Conservation (phyloP, 768 basidiomycete genomes). For the Calvatia gigantea region DNA sequence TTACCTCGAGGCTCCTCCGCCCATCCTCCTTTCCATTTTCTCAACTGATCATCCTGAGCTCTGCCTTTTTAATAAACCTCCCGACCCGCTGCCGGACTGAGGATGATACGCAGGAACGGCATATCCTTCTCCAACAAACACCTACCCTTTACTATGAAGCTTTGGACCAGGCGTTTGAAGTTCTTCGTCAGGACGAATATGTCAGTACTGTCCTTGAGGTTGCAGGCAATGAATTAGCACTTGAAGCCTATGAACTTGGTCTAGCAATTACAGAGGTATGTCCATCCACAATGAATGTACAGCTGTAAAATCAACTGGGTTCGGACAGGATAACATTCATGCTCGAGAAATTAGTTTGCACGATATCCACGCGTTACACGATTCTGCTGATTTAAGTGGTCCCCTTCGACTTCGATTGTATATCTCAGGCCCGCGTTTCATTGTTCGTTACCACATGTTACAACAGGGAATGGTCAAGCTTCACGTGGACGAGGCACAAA, state of each 20-base stretch:
- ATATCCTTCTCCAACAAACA: slow-evolving; percentile 55
- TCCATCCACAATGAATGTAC: background rate
- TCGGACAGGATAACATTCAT: slow-evolving; percentile 61
- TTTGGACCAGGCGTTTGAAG: slow-evolving; percentile 64
- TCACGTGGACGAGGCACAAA: slow-evolving; percentile 6
- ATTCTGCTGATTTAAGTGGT: slow-evolving; percentile 57
- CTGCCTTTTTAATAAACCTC: slow-evolving; percentile 57
- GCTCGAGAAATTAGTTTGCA: slow-evolving; percentile 68
- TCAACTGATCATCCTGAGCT: slow-evolving; percentile 34
- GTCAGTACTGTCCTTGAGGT: slow-evolving; percentile 44
- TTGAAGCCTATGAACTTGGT: slow-evolving; percentile 71
- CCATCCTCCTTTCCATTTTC: slow-evolving; percentile 52
- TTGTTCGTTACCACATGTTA: slow-evolving; percentile 59
- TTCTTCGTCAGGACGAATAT: slow-evolving; percentile 60
- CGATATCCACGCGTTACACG: slow-evolving; percentile 68
- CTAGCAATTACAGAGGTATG: slow-evolving; percentile 64
- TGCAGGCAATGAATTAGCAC: slow-evolving; percentile 56
- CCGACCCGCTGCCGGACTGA: slow-evolving; percentile 16
- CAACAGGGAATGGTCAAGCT: slow-evolving; percentile 50
- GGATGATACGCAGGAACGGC: slow-evolving; percentile 16
- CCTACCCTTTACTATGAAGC: slow-evolving; percentile 81
- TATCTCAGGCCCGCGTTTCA: slow-evolving; percentile 53
- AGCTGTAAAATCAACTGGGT: background rate
- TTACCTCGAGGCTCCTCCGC: slow-evolving; percentile 73
- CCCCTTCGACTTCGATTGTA: slow-evolving; percentile 59